Base-by-base conservation (phyloP, 495 filamentous ascomycete genomes). In the Xylaria curta region DNA sequence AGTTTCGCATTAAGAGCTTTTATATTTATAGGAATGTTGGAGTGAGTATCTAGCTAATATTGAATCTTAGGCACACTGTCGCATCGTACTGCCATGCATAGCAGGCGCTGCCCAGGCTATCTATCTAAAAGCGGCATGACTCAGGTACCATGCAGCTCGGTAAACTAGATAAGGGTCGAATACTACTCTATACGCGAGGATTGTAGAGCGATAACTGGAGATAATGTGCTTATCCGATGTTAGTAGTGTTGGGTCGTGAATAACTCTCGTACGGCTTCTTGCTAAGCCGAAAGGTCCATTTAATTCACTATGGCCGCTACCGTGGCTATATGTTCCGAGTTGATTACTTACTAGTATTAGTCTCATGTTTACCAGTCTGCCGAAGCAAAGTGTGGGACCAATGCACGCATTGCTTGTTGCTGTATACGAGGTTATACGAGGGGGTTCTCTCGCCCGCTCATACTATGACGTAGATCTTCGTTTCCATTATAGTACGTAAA, bases 371-470 rank as follows among this genome's bases (percentile, higher is more conserved):
- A 0, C 12, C 5, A 4, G 53, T 31, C 26, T 56, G 19, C 31
- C 33, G n/a, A 38, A 19, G n/a, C 54, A 36, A 21, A 21, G 58
- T 38, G 58, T 19, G 58, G 31, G 31, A 38, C 33, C 4, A 60
- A 36, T 60, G 17, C 58, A 60, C 42, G 1, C n/a, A 38, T 60
- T n/a, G 19, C 33, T 60, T 60, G 26, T 17, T 26, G 2, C 58
- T 33, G 3, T n/a, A 60, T 60, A 60, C 58, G 58, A 60, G 28
- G 17, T 1, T 60, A 60, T 38, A 60, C 58, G 58, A 60, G 58
- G 7, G 24, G 28, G 31, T 56, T 26, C 49, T 10, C 9, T 53
- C 3, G 13, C 4, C 53, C 3, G 15, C 53, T 56, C 53, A 5
- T 56, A 13, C 28, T 33, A 60, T 36, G 7, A 21, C 33, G 58